A percentile compares a stretch with the other conserved stretches of the same genome.
These are phyloP conservation scores for Podospora australis DNA, from an alignment of 495 filamentous ascomycete species.

Conservation along the genomic window DNA sequence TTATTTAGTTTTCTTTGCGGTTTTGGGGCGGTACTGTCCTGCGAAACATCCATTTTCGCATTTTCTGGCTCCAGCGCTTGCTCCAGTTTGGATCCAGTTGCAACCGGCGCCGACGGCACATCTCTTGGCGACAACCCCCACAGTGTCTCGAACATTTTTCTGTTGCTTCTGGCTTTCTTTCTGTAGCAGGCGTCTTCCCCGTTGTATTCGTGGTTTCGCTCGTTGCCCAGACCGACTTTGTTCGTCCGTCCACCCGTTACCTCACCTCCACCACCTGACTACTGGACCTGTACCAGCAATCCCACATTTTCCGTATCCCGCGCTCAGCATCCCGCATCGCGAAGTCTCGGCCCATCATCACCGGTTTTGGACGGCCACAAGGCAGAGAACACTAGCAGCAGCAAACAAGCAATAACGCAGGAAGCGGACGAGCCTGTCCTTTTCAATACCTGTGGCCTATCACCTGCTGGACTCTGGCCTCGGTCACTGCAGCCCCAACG, in stretches of 20 bases:
- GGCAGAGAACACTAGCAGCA: background rate
- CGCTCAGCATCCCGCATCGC: constrained; percentile 3
- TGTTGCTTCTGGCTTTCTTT: constrained; percentile 2
- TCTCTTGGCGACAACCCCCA: constrained; percentile 8
- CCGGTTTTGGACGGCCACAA: background rate
- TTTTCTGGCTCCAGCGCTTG: background rate
- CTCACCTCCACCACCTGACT: too few species aligned
- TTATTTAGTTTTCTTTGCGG: constrained; percentile 1
- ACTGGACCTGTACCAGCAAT: background rate
- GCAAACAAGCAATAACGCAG: constrained; percentile 15
- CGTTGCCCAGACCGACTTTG: background rate
- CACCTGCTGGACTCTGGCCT: constrained; percentile 2
- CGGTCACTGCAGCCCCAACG: constrained; percentile 12
- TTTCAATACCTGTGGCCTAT: constrained; percentile 11
- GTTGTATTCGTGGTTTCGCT: constrained; percentile 5
- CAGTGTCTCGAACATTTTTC: constrained; percentile 1
- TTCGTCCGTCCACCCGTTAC: background rate
- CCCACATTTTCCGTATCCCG: constrained; percentile 2
- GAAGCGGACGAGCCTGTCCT: constrained; percentile 4
- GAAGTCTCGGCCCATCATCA: background rate
- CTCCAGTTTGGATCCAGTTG: background rate
- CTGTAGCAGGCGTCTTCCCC: constrained; percentile 4
- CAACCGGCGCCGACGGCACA: constrained; percentile 9
- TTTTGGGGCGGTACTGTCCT: constrained; percentile 1
- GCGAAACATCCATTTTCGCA: constrained; percentile 2